Evolutionary conservation across 2,329 filamentous ascomycete species (phyloP).

Genomic region (Xylariomycetidae sp.): DNA sequence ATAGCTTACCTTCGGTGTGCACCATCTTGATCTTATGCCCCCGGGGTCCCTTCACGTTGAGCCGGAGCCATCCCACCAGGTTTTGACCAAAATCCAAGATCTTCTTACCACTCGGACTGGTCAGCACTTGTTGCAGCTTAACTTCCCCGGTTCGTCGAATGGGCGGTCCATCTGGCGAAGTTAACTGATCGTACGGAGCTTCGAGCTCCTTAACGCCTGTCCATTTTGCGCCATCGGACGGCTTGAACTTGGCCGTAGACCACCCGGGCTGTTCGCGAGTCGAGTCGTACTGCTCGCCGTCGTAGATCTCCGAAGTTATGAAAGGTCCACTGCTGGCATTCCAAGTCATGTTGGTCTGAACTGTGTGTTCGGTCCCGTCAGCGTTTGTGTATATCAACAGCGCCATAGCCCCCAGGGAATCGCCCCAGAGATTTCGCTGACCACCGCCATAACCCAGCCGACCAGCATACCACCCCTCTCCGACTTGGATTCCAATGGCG

Average conservation of each 20-base stretch:
- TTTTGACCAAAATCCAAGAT: conserved; percentile 47
- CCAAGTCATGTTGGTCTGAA: conserved; percentile 28
- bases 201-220: conserved; percentile 24
- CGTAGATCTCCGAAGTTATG: conserved; percentile 22
- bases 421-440: conserved; percentile 25
- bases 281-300: conserved; percentile 28
- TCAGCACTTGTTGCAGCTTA: conserved; percentile 21
- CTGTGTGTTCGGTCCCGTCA: conserved; percentile 11
- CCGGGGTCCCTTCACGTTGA: conserved; percentile 27
- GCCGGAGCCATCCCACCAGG: conserved; percentile 35
- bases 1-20: conserved; percentile 42
- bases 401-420: conserved; percentile 25
- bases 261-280: conserved; percentile 19
- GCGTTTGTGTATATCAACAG: conserved; percentile 20
- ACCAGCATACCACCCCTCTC: conserved; percentile 46
- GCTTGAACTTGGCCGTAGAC: conserved; percentile 11
- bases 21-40: conserved; percentile 36
- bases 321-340: conserved; percentile 17
- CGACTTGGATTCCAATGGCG: conserved; percentile 38
- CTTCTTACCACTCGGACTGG: conserved; percentile 34
- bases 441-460: conserved; percentile 26
- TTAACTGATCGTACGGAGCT: conserved; percentile 17
- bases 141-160: conserved; percentile 23
- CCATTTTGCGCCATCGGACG: conserved; percentile 26
- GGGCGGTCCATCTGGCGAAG: conserved; percentile 27